Base-by-base conservation (phyloP, 176 grass and related monocot species). In the Eragrostis curvula region DNA sequence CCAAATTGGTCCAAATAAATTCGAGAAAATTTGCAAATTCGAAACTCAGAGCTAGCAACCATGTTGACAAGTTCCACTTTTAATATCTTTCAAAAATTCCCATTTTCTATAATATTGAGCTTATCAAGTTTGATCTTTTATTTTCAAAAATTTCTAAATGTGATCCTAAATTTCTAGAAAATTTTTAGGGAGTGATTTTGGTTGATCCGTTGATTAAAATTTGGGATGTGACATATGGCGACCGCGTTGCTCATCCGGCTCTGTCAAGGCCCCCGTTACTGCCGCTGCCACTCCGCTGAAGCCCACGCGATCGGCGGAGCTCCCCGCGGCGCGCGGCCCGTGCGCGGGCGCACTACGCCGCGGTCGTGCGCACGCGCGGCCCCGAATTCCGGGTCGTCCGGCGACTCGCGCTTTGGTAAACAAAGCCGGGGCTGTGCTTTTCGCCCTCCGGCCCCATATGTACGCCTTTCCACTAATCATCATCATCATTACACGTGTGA, bases 321-420 rank as follows among this genome's bases (percentile, higher is more conserved):
- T 51, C 49, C 49, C 49, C 49, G 4, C 6, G 57, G 9, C 15
- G 8, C 68, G 11, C 69, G 45, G 12, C 23, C 21, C 68, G 12
- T 18, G 25, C 66, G 30, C 66, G 79, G 68, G 79, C 79, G 68
- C 68, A 73, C 68, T 82, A 73, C 0, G 68, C 28, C 55, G 66
- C 55, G 68, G 80, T 62, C 80, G 68, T n/a, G 80, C 58, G 69
- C 80, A 82, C 69, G 81, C 81, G 58, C 81, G 18, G 17, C 70
- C 68, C 70, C 58, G 46, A 52, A 83, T 83, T 66, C 46, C 58
- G 58, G 81, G 58, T 74, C 81, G 5, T 68, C 52, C 68, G 68
- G 51, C 55, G 11, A 12, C 14, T 7, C 9, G 44, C 27, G 70
- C 81, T 52, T 74, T 65, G 29, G 18, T 73, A 41, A 74, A 74